Evolutionary conservation across 1,284 basidiomycete species (phyloP).

Genomic region (Pholiota adiposa): DNA sequence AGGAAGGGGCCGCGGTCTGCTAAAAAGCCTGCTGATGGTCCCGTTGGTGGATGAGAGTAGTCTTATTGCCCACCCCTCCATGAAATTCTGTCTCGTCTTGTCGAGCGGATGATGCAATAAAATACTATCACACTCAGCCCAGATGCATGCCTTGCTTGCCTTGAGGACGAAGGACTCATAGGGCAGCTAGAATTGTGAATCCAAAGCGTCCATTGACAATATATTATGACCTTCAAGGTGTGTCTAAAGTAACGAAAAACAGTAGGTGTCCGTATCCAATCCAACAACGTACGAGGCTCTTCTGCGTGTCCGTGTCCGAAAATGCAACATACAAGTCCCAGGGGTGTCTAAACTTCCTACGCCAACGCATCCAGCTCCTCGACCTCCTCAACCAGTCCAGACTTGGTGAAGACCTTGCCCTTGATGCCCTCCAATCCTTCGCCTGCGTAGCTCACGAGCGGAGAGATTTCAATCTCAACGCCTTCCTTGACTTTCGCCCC

Average conservation of each 20-base stretch:
- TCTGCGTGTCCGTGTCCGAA: conserved; percentile 18
- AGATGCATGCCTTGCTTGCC: neutral
- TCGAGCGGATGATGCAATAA: conserved; percentile 13
- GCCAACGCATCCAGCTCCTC: conserved; percentile 46
- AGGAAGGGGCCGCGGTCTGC: conserved; percentile 54
- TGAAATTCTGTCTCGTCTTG: neutral
- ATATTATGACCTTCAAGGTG: conserved; percentile 9
- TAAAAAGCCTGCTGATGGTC: conserved; percentile 46
- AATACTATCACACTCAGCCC: conserved; percentile 1
- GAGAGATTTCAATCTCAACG: conserved; percentile 91
- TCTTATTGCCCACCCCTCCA: neutral
- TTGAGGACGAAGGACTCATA: neutral
- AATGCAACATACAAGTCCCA: conserved; percentile 13
- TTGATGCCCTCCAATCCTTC: conserved; percentile 86
- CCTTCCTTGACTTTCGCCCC: conserved; percentile 76
- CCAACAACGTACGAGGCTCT: too few species aligned
- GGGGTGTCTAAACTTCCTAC: conserved; percentile 20
- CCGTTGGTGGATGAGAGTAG: conserved; percentile 49
- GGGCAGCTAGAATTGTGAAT: neutral
- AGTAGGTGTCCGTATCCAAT: conserved; percentile 6
- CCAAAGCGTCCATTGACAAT: conserved; percentile 14
- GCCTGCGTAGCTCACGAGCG: conserved; percentile 87
- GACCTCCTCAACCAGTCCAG: conserved; percentile 40
- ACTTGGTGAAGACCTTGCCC: conserved; percentile 77
- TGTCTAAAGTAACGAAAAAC: conserved; percentile 4